These are phyloP conservation scores for Diospyros kaki DNA, from an alignment of 148 eudicot species.

Conservation along the genomic window DNA sequence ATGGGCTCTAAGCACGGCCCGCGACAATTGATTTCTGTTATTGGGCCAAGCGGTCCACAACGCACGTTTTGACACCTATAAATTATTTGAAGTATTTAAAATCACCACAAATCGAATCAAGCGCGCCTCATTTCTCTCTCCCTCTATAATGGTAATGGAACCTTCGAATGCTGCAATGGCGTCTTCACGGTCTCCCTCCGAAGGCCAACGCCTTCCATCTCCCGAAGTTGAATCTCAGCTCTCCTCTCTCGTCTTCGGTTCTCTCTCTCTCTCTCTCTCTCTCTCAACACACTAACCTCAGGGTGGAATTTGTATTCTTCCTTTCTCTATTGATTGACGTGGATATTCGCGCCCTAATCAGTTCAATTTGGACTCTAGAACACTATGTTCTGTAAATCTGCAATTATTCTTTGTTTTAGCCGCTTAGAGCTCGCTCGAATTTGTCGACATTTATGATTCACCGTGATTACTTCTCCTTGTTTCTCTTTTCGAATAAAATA, in stretches of 20 bases:
- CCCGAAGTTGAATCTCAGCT: slow-evolving; percentile 49
- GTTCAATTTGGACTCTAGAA: neutral
- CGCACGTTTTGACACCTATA: too few species aligned
- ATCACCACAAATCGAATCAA: too few species aligned
- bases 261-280: slow-evolving; percentile 21
- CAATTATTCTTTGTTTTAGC: neutral
- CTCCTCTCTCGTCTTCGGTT: slow-evolving; percentile 52
- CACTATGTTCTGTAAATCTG: neutral
- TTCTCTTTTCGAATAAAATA: too few species aligned
- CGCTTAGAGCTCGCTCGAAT: neutral
- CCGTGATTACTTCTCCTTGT: too few species aligned
- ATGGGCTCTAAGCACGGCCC: too few species aligned
- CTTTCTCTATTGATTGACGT: too few species aligned
- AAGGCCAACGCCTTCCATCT: slow-evolving; percentile 21
- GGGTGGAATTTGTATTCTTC: too few species aligned
- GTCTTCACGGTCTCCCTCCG: slow-evolving; percentile 28
- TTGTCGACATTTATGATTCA: neutral
- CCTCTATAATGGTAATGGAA: slow-evolving; percentile 6
- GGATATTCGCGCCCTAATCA: neutral
- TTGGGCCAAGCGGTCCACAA: too few species aligned
- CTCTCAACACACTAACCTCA: neutral
- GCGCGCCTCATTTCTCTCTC: slow-evolving; percentile 15
- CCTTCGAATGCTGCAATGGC: slow-evolving; percentile 31
- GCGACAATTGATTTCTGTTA: too few species aligned
- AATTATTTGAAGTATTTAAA: too few species aligned